These are phyloP conservation scores for Pseudopyrenochaeta lycopersici DNA, from an alignment of 2,329 filamentous ascomycete genomes.

Conservation along the genomic window DNA sequence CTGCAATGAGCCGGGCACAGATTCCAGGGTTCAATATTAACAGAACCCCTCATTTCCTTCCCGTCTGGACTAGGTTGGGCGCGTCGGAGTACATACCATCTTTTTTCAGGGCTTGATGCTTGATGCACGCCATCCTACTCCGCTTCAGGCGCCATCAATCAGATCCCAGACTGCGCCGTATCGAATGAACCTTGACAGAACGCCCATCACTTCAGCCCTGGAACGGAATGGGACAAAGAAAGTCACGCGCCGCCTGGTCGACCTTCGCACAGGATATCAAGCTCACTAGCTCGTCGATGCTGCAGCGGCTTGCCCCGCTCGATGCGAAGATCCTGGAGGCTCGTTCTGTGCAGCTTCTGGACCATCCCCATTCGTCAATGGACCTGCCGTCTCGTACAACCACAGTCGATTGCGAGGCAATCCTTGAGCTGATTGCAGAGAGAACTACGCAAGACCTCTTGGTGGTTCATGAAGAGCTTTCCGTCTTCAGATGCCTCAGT, in stretches of 20 bases:
- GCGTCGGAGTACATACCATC: slow-evolving; percentile 27
- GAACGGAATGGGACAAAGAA: slow-evolving; percentile 26
- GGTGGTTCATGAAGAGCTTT: slow-evolving; percentile 7
- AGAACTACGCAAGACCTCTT: slow-evolving; percentile 20
- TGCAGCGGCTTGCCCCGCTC: slow-evolving; percentile 16
- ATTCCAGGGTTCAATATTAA: slow-evolving; percentile 24
- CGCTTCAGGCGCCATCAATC: slow-evolving; percentile 44
- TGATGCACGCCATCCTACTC: slow-evolving; percentile 49
- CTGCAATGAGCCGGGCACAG: slow-evolving; percentile 22
- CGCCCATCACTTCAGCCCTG: slow-evolving; percentile 24
- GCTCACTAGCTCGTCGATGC: slow-evolving; percentile 28
- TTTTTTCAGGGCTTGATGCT: slow-evolving; percentile 37
- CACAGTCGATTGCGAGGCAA: slow-evolving; percentile 21
- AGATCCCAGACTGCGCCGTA: slow-evolving; percentile 32
- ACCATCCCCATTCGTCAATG: slow-evolving; percentile 25
- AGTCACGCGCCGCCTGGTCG: slow-evolving; percentile 42
- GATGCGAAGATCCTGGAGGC: slow-evolving; percentile 25
- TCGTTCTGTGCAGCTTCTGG: slow-evolving; percentile 24
- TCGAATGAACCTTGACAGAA: slow-evolving; percentile 26
- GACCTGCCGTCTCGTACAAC: slow-evolving; percentile 12
- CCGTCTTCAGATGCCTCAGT: slow-evolving; percentile 18
- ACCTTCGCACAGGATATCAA: slow-evolving; percentile 33
- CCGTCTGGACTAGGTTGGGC: slow-evolving; percentile 38
- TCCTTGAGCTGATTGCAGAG: slow-evolving; percentile 37
- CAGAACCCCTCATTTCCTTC: slow-evolving; percentile 35